Percentiles rank a stretch among this genome's conserved stretches.
Conservation (phyloP, 345 rosid genomes). For the Mercurialis annua region DNA sequence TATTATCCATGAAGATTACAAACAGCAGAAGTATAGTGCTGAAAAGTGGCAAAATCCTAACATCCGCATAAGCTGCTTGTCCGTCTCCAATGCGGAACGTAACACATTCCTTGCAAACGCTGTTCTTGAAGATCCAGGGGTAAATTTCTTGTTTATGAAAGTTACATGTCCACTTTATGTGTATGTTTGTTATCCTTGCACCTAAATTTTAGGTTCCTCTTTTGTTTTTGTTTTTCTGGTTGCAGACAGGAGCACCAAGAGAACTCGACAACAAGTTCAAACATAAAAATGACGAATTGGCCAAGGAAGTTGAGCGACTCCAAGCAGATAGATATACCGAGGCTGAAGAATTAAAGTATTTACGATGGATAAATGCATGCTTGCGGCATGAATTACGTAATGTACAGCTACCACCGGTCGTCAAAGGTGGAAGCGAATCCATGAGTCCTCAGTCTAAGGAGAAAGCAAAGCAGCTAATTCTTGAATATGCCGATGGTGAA, state of each 20-base stretch:
- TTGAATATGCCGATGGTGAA: slow-evolving; percentile 66
- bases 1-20: too few species aligned
- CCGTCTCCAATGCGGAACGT: too few species aligned
- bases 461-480: slow-evolving; percentile 75
- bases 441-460: slow-evolving; percentile 74
- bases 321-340: slow-evolving; percentile 64
- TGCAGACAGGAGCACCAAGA: slow-evolving; percentile 55
- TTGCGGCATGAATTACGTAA: slow-evolving; percentile 75
- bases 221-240: too few species aligned
- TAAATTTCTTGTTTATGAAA: slow-evolving; percentile 15
- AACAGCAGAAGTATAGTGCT: too few species aligned
- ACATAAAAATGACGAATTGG: slow-evolving; percentile 53
- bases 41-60: too few species aligned
- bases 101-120: slow-evolving; percentile 52
- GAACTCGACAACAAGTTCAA: slow-evolving; percentile 37
- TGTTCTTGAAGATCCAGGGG: slow-evolving; percentile 62
- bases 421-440: slow-evolving; percentile 76
- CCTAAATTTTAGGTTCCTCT: slow-evolving; percentile 3
- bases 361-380: slow-evolving; percentile 92
- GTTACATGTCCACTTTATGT: not conserved
- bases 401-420: slow-evolving; percentile 53
- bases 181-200: not conserved
- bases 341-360: slow-evolving; percentile 74
- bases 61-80: too few species aligned
- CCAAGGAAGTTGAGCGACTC: slow-evolving; percentile 59